phyloP scores from a whole-genome alignment of 2,329 filamentous ascomycete genomes.

The Fusarium dimerum region DNA sequence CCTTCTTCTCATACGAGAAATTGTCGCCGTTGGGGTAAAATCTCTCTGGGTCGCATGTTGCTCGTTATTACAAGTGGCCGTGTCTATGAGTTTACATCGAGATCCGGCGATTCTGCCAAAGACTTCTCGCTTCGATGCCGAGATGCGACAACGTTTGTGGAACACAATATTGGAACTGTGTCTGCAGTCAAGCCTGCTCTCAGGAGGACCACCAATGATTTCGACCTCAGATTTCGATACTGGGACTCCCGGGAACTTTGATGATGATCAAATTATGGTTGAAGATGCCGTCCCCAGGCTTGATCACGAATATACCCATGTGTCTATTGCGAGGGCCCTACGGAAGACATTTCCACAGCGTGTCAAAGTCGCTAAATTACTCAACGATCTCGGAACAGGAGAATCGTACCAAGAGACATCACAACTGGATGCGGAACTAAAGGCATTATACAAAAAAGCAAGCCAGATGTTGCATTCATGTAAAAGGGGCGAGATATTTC shows the following conservation, averaged over 20 bases:
- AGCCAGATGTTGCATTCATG: conserved; percentile 34
- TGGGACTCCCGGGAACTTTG: conserved; percentile 47
- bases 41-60: conserved; percentile 50
- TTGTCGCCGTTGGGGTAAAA: conserved; percentile 41
- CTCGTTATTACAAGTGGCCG: conserved; percentile 44
- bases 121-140: conserved; percentile 37
- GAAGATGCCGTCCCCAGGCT: conserved; percentile 35
- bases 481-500: conserved; percentile 17
- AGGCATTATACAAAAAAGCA: conserved; percentile 43
- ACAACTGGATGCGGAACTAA: conserved; percentile 43
- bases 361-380: conserved; percentile 42
- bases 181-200: conserved; percentile 46
- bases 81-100: conserved; percentile 53
- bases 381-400: conserved; percentile 43
- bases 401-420: conserved; percentile 47
- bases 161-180: conserved; percentile 52
- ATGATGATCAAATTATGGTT: conserved; percentile 48
- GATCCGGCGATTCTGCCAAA: conserved; percentile 45
- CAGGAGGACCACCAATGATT: conserved; percentile 49
- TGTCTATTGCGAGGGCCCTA: conserved; percentile 43
- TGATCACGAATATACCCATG: conserved; percentile 40
- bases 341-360: conserved; percentile 45
- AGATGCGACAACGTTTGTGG: conserved; percentile 55
- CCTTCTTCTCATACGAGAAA: conserved; percentile 45
- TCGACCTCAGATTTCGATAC: conserved; percentile 50